Evolutionary conservation across 2,329 filamentous ascomycete species (phyloP).

Genomic region (Rutstroemia sp.): DNA sequence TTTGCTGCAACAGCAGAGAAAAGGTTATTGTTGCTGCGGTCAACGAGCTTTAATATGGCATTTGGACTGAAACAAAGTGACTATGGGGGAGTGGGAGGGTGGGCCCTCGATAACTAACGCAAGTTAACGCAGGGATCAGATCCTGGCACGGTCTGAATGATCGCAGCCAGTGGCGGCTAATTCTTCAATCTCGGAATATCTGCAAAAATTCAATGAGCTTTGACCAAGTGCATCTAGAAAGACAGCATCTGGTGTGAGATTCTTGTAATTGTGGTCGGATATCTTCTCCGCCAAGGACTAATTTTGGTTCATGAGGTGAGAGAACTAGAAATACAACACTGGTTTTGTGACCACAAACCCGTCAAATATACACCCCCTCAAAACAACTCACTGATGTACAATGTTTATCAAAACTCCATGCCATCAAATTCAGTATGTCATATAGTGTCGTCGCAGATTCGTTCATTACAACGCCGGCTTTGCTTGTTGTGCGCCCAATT

Average conservation of each 20-base stretch:
- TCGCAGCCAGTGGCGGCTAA: slow-evolving; percentile 2
- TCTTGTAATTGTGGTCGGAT: not conserved
- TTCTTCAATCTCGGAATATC: not conserved
- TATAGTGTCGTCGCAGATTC: slow-evolving; percentile 8
- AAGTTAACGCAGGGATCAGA: slow-evolving; percentile 1
- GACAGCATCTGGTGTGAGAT: too few species aligned
- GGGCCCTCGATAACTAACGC: not conserved
- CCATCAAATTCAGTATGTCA: slow-evolving; percentile 7
- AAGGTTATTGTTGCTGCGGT: not conserved
- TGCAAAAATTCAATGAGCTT: not conserved
- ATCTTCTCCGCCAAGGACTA: not conserved
- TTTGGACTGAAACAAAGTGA: not conserved
- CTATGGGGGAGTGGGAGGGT: not conserved
- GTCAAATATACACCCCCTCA: slow-evolving; percentile 10
- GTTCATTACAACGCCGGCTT: slow-evolving; percentile 27
- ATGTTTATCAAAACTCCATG: slow-evolving; percentile 16
- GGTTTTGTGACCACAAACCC: slow-evolving; percentile 17
- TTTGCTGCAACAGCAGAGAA: not conserved
- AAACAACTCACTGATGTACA: slow-evolving; percentile 22
- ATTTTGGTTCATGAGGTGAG: slow-evolving; percentile 24
- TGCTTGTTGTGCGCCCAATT: slow-evolving; percentile 22
- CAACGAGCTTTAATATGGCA: not conserved
- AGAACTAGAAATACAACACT: slow-evolving; percentile 29
- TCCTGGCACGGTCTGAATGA: not conserved
- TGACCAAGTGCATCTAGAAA: not conserved